Base-by-base conservation (phyloP, 2,329 filamentous ascomycete genomes). In the Raffaelea deltoideospora region DNA sequence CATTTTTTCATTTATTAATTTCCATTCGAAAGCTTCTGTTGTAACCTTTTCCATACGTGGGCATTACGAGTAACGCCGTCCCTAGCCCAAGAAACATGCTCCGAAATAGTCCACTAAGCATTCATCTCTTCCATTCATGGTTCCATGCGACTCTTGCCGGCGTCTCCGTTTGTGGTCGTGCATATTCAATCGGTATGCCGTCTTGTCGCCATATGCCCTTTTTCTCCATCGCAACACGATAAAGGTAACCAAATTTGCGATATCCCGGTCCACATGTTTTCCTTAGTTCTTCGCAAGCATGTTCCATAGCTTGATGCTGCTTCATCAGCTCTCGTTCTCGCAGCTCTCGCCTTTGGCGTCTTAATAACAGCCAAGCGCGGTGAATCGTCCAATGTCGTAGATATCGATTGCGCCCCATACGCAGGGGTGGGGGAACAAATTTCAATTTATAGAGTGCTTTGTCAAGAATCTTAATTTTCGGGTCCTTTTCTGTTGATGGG, bases 341-440 rank as follows among this genome's bases (percentile, higher is more conserved):
- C 26, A 64, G 60, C 45, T 70, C 64, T 34, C 76, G 76, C 49
- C 76, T 69, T 53, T 81, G 72, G 47, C 77, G 70, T 49, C 78
- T 76, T 60, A 79, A 80, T 22, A 96, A 67, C 50, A 83, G 69
- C 85, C 87, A 96, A 18, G 88, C 88, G 49, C 90, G 86, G 66
- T 96, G 87, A 58, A 98, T 96, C 35, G 90, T 96, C 90, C 90
- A 98, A 67, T 98, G 90, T 33, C 90, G 83, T 45, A 98, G 76
- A 58, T 76, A 72, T 39, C 90, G 78, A 58, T 80, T 81, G 48
- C 88, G 85, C 29, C 76, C 85, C 71, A 96, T 87, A 50, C 85
- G 80, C 45, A 98, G 72, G 1, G 90, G 87, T 0, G 71, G 61
- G 5, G 69, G 69, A 1, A 52, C 50, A 24, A 49, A 49, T 27